Base-by-base conservation (phyloP, 495 filamentous ascomycete species). In the Evernia prunastri region DNA sequence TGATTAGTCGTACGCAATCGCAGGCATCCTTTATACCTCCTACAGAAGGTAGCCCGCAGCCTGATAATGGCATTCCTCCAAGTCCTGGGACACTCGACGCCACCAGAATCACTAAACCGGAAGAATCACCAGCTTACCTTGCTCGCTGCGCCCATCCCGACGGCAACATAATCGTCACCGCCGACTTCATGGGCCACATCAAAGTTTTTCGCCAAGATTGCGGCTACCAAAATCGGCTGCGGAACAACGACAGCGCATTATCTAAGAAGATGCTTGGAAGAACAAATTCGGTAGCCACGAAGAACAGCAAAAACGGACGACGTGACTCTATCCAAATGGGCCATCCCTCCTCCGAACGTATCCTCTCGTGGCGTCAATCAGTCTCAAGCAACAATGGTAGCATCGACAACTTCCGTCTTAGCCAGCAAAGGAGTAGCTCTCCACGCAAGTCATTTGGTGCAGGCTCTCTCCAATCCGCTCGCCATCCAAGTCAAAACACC, bases 151-250 rank as follows among this genome's bases (percentile, higher is more conserved):
- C 77, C 23, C 95, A 99, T 72, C 80, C 79, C 8, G 89, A 88
- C 65, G 94, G 94, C 36, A 89, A 96, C 69, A 96, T 99, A 68
- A 87, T 99, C 62, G 84, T 97, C 62, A 92, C 92, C 0, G 91
- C 94, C 18, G 92, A 96, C 70, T 91, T 90, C 68, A 82, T 83
- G 11, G 94, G 94, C 59, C 82, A 84, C 47, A 95, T 99, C 74
- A 96, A 96, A 72, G 86, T 97, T 6, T 96, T 96, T 70, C 85
- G 94, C 9, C 92, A 96, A 73, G 92, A 96, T 74, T 97, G 93
- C 69, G 94, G 94, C 2, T 82, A 79, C 63, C 72, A 81, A 27
- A 87, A 86, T 69, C 81, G 85, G 29, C 59, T 69, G 27, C 78
- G 78, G 8, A 78, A 70, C 64, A 79, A 81, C 25, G 75, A 82